Conservation (phyloP, 352 stramenopile genomes). For the Phytopythium delawarense region DNA sequence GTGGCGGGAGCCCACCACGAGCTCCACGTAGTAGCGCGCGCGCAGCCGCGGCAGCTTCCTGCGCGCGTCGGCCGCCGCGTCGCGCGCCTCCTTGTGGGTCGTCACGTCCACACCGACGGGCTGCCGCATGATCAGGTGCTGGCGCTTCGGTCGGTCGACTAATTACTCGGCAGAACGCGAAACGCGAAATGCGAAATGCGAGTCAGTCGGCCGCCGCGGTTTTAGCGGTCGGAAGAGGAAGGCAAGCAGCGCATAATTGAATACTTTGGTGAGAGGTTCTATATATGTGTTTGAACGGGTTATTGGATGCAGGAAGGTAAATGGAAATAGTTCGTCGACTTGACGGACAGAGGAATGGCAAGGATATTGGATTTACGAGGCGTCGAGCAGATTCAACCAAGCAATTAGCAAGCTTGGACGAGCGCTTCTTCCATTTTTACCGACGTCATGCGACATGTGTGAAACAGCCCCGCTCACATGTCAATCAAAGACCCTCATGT, state of each 20-base stretch:
- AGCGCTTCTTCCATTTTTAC: neutral
- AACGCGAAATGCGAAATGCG: constrained; percentile 1
- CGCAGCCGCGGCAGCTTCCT: constrained; percentile 40
- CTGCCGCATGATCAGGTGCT: constrained; percentile 7
- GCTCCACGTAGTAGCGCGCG: constrained; percentile 71
- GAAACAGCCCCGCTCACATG: neutral
- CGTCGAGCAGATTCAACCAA: neutral
- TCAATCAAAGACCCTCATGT: neutral
- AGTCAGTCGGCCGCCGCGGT: neutral
- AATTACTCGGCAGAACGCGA: neutral
- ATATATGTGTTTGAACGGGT: neutral
- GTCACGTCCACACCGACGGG: constrained; percentile 57
- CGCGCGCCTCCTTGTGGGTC: constrained; percentile 57
- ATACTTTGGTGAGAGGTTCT: no score
- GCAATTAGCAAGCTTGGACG: neutral
- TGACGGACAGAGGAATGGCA: neutral
- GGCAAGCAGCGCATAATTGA: no score
- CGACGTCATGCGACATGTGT: neutral
- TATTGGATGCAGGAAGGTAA: neutral
- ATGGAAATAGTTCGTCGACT: no score
- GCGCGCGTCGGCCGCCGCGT: constrained; percentile 40
- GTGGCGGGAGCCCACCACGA: constrained; percentile 47
- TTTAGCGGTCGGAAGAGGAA: neutral
- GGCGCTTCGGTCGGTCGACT: constrained; percentile 2
- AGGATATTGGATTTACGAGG: neutral